Evolutionary conservation across 306 rosid species (phyloP).

Genomic region (Quercus berberidifolia): DNA sequence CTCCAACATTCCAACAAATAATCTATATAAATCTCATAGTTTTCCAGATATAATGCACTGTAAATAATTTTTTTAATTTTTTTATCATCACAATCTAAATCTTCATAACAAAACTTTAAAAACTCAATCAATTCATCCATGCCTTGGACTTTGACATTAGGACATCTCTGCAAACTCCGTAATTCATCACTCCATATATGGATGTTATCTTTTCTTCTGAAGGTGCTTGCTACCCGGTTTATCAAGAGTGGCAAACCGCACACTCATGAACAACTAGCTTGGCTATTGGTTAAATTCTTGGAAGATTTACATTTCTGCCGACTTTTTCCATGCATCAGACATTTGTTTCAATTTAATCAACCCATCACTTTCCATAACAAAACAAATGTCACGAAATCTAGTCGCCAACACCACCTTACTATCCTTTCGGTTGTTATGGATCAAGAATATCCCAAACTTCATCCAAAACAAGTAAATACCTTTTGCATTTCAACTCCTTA

Average conservation of each 20-base stretch:
- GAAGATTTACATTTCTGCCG: not conserved
- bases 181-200: conserved; percentile 19
- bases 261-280: conserved; percentile 12
- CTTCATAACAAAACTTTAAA: not conserved
- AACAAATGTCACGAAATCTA: not conserved
- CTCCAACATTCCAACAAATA: conserved; percentile 30
- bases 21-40: conserved; percentile 16
- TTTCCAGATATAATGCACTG: conserved; percentile 11
- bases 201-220: conserved; percentile 3
- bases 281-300: conserved; percentile 11
- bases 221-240: conserved; percentile 17
- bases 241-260: conserved; percentile 29
- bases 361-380: not conserved
- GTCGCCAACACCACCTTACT: conserved; percentile 24
- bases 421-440: not conserved
- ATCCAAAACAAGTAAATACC: conserved; percentile 31
- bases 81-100: not conserved
- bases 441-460: conserved; percentile 1
- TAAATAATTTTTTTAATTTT: not conserved
- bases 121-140: not conserved
- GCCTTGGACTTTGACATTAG: not conserved
- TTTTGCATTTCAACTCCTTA: not conserved
- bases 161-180: conserved; percentile 9
- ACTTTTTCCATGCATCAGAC: conserved; percentile 30
- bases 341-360: not conserved